These are phyloP conservation scores for Trichoderma sp. DNA, from an alignment of 2,329 filamentous ascomycete species.

Conservation along the genomic window DNA sequence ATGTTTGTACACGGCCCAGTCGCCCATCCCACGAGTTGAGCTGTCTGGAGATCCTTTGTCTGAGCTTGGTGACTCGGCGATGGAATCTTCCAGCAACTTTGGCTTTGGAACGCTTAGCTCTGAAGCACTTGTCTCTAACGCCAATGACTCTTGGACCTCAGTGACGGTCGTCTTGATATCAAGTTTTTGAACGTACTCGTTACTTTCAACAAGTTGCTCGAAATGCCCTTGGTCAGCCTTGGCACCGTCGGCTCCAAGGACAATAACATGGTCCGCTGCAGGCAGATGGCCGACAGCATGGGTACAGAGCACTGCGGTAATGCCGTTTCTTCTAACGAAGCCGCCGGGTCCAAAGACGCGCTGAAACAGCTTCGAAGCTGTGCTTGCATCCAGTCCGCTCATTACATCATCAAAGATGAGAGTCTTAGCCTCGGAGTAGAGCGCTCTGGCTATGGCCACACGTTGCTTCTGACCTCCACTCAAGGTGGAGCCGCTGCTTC, in stretches of 20 bases:
- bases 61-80: conserved; percentile 41
- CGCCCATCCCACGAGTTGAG: conserved; percentile 13
- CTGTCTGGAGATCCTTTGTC: conserved; percentile 28
- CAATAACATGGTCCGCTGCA: too few species aligned
- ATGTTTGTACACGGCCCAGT: conserved; percentile 16
- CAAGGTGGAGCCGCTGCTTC: conserved; percentile 36
- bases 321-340: too few species aligned
- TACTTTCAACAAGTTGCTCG: too few species aligned
- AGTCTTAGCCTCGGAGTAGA: conserved; percentile 37
- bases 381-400: conserved; percentile 41
- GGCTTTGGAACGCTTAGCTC: conserved; percentile 22
- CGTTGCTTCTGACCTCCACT: conserved; percentile 40
- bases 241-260: too few species aligned
- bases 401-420: conserved; percentile 44
- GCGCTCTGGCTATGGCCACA: conserved; percentile 40
- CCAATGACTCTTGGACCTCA: too few species aligned
- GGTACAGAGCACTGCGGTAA: too few species aligned
- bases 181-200: too few species aligned
- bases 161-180: too few species aligned
- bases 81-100: conserved; percentile 40
- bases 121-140: not conserved
- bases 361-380: conserved; percentile 40
- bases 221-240: too few species aligned
- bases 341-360: conserved; percentile 35
- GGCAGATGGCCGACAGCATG: too few species aligned